phyloP scores from a whole-genome alignment of 2,329 filamentous ascomycete species.

The Didymella glomerata region DNA sequence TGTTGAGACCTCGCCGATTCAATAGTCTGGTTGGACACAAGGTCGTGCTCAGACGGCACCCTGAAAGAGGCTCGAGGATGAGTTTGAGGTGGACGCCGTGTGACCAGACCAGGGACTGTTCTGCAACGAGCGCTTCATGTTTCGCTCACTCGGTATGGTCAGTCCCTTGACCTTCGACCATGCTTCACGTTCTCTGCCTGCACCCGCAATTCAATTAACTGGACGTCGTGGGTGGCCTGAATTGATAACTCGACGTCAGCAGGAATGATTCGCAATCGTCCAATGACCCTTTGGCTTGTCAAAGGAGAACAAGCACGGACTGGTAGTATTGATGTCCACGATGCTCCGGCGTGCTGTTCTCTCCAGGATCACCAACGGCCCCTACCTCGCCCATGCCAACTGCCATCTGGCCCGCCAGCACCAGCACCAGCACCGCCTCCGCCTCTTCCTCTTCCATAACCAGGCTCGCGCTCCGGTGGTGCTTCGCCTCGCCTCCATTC shows the following conservation, averaged over 20 bases:
- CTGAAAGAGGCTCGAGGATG: not conserved
- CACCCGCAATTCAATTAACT: not conserved
- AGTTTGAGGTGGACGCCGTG: not conserved
- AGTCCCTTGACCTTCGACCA: not conserved
- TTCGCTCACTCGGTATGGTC: not conserved
- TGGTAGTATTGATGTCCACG: not conserved
- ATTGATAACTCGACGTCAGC: not conserved
- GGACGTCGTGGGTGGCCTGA: not conserved
- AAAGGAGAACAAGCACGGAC: no score
- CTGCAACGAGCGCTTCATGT: not conserved
- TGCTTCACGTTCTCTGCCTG: not conserved
- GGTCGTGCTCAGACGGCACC: not conserved
- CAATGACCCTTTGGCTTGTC: not conserved
- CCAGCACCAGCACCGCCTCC: slow-evolving; percentile 37
- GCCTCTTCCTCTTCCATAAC: slow-evolving; percentile 44
- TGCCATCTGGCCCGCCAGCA: slow-evolving; percentile 36
- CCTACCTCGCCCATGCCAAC: slow-evolving; percentile 46
- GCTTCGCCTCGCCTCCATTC: slow-evolving; percentile 74
- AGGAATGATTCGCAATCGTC: no score
- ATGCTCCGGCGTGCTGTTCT: not conserved
- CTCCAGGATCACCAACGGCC: slow-evolving; percentile 41
- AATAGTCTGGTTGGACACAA: not conserved
- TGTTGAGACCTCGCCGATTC: not conserved
- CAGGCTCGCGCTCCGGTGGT: slow-evolving; percentile 60
- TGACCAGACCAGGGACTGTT: no score